Percentiles rank a stretch among this genome's conserved stretches.
phyloP scores from a whole-genome alignment of 169 alveolate genomes.

The Plasmodium gonderi region DNA sequence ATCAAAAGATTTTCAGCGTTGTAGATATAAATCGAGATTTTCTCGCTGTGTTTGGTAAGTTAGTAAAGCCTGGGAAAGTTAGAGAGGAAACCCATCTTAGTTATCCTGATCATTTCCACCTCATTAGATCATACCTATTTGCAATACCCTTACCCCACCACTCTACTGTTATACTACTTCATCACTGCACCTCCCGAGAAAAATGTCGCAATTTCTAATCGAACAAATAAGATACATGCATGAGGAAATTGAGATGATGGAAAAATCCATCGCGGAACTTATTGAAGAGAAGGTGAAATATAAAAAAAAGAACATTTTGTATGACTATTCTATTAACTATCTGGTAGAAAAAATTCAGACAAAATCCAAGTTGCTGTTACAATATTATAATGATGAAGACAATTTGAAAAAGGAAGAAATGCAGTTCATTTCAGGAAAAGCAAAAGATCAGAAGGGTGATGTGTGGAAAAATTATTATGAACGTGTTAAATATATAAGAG shows the following conservation, averaged over 20 bases:
- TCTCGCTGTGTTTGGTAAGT: too few relatives aligned
- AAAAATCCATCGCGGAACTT: conserved; percentile 74
- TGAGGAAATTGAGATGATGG: conserved; percentile 79
- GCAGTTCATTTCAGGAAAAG: conserved; percentile 72
- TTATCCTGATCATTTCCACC: too few relatives aligned
- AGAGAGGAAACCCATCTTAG: too few relatives aligned
- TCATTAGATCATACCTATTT: too few relatives aligned
- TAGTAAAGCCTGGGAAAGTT: too few relatives aligned
- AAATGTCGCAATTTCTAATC: conserved; percentile 76
- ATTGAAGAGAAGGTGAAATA: conserved; percentile 75
- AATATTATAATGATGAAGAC: conserved; percentile 55
- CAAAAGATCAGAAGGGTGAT: conserved; percentile 57
- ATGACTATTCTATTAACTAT: conserved; percentile 51
- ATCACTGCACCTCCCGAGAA: neutral
- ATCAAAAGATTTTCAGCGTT: too few relatives aligned
- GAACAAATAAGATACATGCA: conserved; percentile 77
- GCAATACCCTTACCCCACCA: too few relatives aligned
- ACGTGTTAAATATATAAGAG: conserved; percentile 79
- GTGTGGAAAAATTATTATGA: conserved; percentile 87
- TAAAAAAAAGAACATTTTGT: conserved; percentile 43
- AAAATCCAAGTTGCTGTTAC: conserved; percentile 66
- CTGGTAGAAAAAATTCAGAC: conserved; percentile 72
- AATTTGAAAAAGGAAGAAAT: conserved; percentile 72
- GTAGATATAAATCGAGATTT: too few relatives aligned
- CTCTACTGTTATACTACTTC: neutral